Evolutionary conservation across 345 rosid species (phyloP), one percentile per base, ranked within the genome.

Genomic region (Garcia nutans): DNA sequence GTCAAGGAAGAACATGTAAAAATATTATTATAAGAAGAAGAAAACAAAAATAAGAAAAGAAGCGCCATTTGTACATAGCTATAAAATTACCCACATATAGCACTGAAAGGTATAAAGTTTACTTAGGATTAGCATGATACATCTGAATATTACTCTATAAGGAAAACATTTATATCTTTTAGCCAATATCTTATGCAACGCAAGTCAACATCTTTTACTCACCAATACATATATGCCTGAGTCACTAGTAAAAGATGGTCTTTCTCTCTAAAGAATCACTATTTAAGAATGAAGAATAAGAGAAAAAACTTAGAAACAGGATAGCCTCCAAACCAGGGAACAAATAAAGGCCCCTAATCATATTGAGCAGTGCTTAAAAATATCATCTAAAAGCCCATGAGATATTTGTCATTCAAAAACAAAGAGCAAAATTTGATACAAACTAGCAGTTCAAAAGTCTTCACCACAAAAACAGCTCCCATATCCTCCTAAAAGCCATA

Each of bases 1-100:
- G 74, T 73, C 56, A 84, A 68, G 59, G 61, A 66, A 54, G 31
- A 75, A 69, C 31, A 41, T 20, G 61, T 61, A 47, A 44, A 56
- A 74, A 58, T 61, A 71, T 11, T 26, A 69, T 66, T 1, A 22
- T 24, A 11, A 42, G 56, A n/a, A 22, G 33, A 67, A 23, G 16
- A 15, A 10, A 59, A 22, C 56, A n/a, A 71, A 13, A 68, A 8
- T 19, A 6, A 52, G 47, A 68, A 45, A 20, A 19, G 31, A 28
- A 16, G 22, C 37, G 68, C 12, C 42, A 17, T n/a, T 10, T 31
- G 8, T 2, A 10, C 23, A 64, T 33, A 64, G 17, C 5, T 20
- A 37, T 8, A 17, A 17, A 6, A 6, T 17, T 8, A 28, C 19
- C 23, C 7, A 0, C 45, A 4, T 10, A 42, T 1, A 13, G 23